phyloP scores from a whole-genome alignment of 768 basidiomycete genomes.

The Trametes meyenii region DNA sequence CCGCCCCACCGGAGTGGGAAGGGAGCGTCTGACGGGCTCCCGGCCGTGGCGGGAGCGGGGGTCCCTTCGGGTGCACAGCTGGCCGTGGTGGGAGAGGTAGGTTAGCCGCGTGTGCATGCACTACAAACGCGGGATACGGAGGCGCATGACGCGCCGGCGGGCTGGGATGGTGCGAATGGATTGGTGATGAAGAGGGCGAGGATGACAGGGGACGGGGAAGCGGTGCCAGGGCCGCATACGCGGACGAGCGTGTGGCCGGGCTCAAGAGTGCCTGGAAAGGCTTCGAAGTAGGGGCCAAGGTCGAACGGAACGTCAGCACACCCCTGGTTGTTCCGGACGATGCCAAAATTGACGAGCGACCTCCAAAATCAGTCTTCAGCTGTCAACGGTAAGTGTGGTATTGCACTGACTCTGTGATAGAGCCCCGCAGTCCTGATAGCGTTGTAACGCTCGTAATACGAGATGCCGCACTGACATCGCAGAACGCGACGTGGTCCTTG shows the following conservation, averaged over 20 bases:
- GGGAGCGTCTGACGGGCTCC: slow-evolving; percentile 14
- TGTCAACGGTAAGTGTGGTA: slow-evolving; percentile 11
- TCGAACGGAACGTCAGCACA: slow-evolving; percentile 47
- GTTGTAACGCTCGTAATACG: slow-evolving; percentile 55
- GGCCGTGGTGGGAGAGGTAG: slow-evolving; percentile 37
- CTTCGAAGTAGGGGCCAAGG: slow-evolving; percentile 44
- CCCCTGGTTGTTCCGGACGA: slow-evolving; percentile 11
- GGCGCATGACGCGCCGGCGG: slow-evolving; percentile 5
- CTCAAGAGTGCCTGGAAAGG: slow-evolving; percentile 43
- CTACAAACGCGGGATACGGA: slow-evolving; percentile 29
- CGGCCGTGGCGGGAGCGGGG: slow-evolving; percentile 47
- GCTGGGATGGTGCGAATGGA: slow-evolving; percentile 16
- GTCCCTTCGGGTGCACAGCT: slow-evolving; percentile 45
- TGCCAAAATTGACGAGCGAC: neutral
- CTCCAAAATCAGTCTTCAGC: neutral
- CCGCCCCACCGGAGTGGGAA: neutral
- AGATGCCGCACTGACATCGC: slow-evolving; percentile 48
- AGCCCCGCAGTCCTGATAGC: slow-evolving; percentile 82
- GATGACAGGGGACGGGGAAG: slow-evolving; percentile 46
- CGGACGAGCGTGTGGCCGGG: slow-evolving; percentile 39
- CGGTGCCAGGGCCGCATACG: slow-evolving; percentile 54
- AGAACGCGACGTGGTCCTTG: slow-evolving; percentile 80
- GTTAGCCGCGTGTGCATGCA: slow-evolving; percentile 28
- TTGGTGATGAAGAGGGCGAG: slow-evolving; percentile 30
- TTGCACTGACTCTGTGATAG: slow-evolving; percentile 56